Percentiles rank a stretch among this genome's conserved stretches.
Conservation (phyloP, 257 asterid species). For the Solanum acaule region DNA sequence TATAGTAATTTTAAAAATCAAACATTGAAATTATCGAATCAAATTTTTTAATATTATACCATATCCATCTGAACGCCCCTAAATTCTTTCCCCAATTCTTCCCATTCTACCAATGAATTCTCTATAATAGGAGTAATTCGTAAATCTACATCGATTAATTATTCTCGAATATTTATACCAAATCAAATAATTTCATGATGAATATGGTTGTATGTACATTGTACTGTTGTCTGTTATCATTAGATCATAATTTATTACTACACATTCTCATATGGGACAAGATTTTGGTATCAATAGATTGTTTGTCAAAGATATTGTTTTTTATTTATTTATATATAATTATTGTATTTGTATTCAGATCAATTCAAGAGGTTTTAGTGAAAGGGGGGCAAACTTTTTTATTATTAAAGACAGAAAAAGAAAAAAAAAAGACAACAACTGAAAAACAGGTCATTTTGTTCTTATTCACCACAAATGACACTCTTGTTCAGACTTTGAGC, state of each 20-base stretch:
- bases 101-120: too few species aligned
- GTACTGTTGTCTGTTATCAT: neutral
- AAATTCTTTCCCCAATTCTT: too few species aligned
- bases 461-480: neutral
- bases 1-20: too few species aligned
- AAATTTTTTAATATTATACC: fast-evolving
- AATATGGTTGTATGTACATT: neutral
- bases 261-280: neutral
- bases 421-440: too few species aligned
- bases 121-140: too few species aligned
- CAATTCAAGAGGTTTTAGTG: neutral
- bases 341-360: neutral
- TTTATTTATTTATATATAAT: neutral
- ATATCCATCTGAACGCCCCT: too few species aligned
- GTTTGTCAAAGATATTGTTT: neutral
- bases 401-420: neutral
- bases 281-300: neutral
- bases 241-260: neutral
- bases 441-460: neutral
- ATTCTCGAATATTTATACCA: too few species aligned
- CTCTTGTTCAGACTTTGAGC: too few species aligned
- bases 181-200: neutral
- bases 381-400: neutral
- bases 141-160: too few species aligned
- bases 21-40: too few species aligned